Conservation (phyloP, 2,329 filamentous ascomycete species). For the Aspergillus awamori region DNA sequence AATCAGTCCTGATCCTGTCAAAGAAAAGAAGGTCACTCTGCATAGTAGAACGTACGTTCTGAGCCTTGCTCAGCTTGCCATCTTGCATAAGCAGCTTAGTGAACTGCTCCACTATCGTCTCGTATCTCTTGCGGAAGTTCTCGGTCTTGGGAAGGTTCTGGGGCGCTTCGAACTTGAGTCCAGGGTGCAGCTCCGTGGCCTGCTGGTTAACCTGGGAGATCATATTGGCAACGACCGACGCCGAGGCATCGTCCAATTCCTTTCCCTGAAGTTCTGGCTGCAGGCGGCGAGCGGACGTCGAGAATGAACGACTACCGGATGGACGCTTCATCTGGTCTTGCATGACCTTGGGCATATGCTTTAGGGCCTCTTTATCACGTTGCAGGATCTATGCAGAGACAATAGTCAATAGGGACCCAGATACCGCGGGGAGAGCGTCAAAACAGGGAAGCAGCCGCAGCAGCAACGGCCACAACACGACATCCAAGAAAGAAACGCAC, state of each 20-base stretch:
- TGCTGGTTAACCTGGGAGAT: conserved; percentile 37
- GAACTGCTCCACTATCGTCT: conserved; percentile 81
- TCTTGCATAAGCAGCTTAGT: conserved; percentile 89
- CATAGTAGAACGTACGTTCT: conserved; percentile 63
- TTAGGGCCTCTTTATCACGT: conserved; percentile 62
- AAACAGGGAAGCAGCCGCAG: background rate
- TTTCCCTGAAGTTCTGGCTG: conserved; percentile 30
- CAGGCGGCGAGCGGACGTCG: conserved; percentile 53
- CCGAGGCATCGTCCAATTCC: conserved; percentile 32
- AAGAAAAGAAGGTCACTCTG: background rate
- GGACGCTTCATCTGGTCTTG: conserved; percentile 58
- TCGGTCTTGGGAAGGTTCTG: conserved; percentile 64
- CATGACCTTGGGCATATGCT: conserved; percentile 69
- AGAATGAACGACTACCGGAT: conserved; percentile 58
- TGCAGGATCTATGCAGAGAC: conserved; percentile 58
- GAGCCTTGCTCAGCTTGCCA: conserved; percentile 87
- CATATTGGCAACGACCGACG: conserved; percentile 41
- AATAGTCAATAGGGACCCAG: background rate
- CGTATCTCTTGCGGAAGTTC: conserved; percentile 79
- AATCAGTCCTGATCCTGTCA: background rate
- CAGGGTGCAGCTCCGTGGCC: conserved; percentile 48
- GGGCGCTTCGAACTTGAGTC: conserved; percentile 80
- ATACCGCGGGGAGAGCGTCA: background rate
- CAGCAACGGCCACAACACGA: background rate
- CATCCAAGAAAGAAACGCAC: conserved; percentile 40